Percentiles rank a stretch among this genome's conserved stretches.
phyloP scores from a whole-genome alignment of 441 rosid species.

The Mallotus repandus region DNA sequence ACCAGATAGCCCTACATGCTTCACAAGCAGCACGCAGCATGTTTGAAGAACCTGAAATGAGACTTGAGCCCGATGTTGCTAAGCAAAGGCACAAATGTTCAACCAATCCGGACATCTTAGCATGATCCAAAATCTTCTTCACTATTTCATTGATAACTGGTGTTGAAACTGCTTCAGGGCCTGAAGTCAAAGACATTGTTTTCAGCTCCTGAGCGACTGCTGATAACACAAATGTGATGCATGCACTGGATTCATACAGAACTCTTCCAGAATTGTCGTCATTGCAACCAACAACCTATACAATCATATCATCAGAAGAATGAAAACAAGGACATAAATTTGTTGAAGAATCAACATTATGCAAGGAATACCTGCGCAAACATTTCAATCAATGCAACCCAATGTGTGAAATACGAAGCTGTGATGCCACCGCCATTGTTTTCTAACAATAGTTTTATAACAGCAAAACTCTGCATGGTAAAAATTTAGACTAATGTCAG shows the following conservation, averaged over 20 bases:
- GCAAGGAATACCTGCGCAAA: constrained; percentile 67
- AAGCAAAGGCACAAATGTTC: constrained; percentile 81
- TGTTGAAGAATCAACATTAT: constrained; percentile 6
- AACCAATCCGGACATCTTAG: constrained; percentile 68
- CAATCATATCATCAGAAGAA: constrained; percentile 26
- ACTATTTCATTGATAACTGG: constrained; percentile 42
- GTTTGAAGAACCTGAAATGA: constrained; percentile 72
- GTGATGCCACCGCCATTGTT: constrained; percentile 40
- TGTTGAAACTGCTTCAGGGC: constrained; percentile 46
- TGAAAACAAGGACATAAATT: constrained; percentile 12
- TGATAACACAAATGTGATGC: constrained; percentile 60
- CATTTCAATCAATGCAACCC: constrained; percentile 79
- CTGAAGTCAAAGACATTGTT: constrained; percentile 36
- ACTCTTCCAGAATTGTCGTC: constrained; percentile 71
- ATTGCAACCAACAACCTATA: constrained; percentile 61
- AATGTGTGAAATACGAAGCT: constrained; percentile 69
- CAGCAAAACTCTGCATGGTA: constrained; percentile 69
- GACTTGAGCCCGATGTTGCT: constrained; percentile 79
- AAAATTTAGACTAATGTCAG: constrained; percentile 17
- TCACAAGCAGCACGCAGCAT: constrained; percentile 81
- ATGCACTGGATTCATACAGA: constrained; percentile 67
- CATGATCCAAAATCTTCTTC: constrained; percentile 72
- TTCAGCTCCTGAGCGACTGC: constrained; percentile 58
- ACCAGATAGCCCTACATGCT: constrained; percentile 83
- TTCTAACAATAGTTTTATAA: constrained; percentile 57